Conservation (phyloP, 352 stramenopile species). For the Pythium monospermum region DNA sequence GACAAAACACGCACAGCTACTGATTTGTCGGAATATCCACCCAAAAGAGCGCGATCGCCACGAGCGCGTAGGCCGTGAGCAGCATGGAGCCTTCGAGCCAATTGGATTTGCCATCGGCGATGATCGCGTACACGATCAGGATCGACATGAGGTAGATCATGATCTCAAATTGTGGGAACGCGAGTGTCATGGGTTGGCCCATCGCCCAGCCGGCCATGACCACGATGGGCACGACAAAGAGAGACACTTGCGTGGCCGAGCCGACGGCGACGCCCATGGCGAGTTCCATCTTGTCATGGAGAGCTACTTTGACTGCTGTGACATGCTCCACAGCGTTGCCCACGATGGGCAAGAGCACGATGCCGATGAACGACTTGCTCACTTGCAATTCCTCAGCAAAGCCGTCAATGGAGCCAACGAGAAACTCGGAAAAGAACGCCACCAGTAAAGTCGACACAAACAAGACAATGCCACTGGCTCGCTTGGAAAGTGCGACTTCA, state of each 20-base stretch:
- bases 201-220: conserved; percentile 94
- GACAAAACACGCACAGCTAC: neutral
- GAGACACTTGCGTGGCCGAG: conserved; percentile 94
- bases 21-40: conserved; percentile 51
- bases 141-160: conserved; percentile 94
- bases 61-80: conserved; percentile 88
- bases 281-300: conserved; percentile 99
- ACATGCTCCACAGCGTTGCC: conserved; percentile 98
- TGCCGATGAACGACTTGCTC: conserved; percentile 88
- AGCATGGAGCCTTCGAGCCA: conserved; percentile 91
- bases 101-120: conserved; percentile 89
- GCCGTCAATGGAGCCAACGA: conserved; percentile 83
- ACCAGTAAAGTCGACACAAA: conserved; percentile 87
- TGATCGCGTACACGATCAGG: conserved; percentile 93
- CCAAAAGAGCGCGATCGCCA: conserved; percentile 79
- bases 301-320: conserved; percentile 94
- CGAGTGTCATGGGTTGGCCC: conserved; percentile 93
- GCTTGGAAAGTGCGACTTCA: conserved; percentile 75
- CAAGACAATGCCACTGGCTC: conserved; percentile 75
- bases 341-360: conserved; percentile 96
- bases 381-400: conserved; percentile 58
- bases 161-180: conserved; percentile 96
- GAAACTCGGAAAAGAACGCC: conserved; percentile 91
- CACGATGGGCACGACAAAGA: conserved; percentile 96
- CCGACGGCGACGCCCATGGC: conserved; percentile 98